Evolutionary conservation across 352 stramenopile species (phyloP).

Genomic region (Thraustochytrium striatum): DNA sequence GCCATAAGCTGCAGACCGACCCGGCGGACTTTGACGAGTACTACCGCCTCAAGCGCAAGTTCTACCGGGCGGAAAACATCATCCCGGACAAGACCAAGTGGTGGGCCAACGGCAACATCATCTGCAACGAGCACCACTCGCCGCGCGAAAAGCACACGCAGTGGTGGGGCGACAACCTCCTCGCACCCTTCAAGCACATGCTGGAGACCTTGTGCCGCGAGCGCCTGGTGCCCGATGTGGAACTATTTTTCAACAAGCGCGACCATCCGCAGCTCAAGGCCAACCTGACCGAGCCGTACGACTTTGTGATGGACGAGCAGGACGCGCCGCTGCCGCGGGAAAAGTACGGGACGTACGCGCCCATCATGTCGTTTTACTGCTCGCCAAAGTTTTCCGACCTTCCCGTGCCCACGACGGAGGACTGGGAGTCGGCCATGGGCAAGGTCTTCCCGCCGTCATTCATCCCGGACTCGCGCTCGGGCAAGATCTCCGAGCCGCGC

Average conservation of each 20-base stretch:
- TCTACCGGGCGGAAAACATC: slow-evolving; percentile 71
- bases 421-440: slow-evolving; percentile 86
- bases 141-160: slow-evolving; percentile 82
- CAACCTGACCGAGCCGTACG: slow-evolving; percentile 92
- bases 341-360: slow-evolving; percentile 86
- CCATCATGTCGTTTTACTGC: slow-evolving; percentile 95
- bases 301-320: slow-evolving; percentile 96
- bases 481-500: slow-evolving; percentile 64
- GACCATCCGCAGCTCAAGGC: slow-evolving; percentile 98
- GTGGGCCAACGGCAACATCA: slow-evolving; percentile 99
- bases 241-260: slow-evolving; percentile 99
- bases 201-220: slow-evolving; percentile 89
- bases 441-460: slow-evolving; percentile 85
- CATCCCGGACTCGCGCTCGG: slow-evolving; percentile 54
- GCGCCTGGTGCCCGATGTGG: slow-evolving; percentile 90
- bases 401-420: slow-evolving; percentile 91
- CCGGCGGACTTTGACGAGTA: slow-evolving; percentile 79
- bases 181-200: slow-evolving; percentile 92
- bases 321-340: slow-evolving; percentile 85
- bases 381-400: slow-evolving; percentile 91
- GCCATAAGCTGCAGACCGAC: slow-evolving; percentile 65
- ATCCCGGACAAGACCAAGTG: slow-evolving; percentile 79
- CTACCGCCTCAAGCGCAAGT: slow-evolving; percentile 77
- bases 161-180: slow-evolving; percentile 95
- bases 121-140: slow-evolving; percentile 91